Base-by-base conservation (phyloP, 768 basidiomycete species). In the Udeniomyces megalosporus region DNA sequence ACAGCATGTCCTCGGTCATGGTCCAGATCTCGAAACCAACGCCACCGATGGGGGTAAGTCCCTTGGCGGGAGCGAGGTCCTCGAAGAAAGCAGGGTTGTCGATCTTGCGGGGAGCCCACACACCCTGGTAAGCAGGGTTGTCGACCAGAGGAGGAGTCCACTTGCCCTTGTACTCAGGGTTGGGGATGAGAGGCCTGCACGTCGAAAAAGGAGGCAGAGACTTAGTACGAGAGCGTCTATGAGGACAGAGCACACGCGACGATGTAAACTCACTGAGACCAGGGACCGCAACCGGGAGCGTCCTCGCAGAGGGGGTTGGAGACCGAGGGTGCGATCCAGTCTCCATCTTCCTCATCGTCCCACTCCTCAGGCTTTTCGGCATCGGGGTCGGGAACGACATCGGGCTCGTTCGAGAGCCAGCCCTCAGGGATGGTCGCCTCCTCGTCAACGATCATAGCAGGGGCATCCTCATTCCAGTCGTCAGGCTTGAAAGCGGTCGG, bases 11-110 rank as follows among this genome's bases (percentile, higher is more conserved):
- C 67, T 76, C 74, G 24, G 92, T 93, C 95, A 97, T 99, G 50
- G 93, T 93, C 95, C 95, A 99, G 69, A 97, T 83, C 76, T 99
- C 95, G 68, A 97, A 92, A 71, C 92, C 92, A 66, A 95, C 81
- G 76, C 90, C 91, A 68, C 88, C 87, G 71, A 99, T 93, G 75
- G 88, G 87, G 69, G 81, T 78, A 54, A 99, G 74, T 22, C 62
- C 62, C 78, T 89, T 84, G 68, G 88, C 80, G 6, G 91, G 91
- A 60, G 77, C 80, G 58, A 76, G 72, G 73, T 97, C 95, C 76
- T 93, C 88, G 74, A 86, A 99, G 81, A 78, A 95, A 70, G 77
- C 77, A 14, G 92, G 88, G 81, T 96, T 96, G 71, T 82, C 56
- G 68, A 99, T 90, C 82, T 87, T 84, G 68, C 83, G 82, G 55